Evolutionary conservation across 495 filamentous ascomycete genomes (phyloP), one percentile per base, ranked within the genome.

Genomic region (Penicillium desertorum): DNA sequence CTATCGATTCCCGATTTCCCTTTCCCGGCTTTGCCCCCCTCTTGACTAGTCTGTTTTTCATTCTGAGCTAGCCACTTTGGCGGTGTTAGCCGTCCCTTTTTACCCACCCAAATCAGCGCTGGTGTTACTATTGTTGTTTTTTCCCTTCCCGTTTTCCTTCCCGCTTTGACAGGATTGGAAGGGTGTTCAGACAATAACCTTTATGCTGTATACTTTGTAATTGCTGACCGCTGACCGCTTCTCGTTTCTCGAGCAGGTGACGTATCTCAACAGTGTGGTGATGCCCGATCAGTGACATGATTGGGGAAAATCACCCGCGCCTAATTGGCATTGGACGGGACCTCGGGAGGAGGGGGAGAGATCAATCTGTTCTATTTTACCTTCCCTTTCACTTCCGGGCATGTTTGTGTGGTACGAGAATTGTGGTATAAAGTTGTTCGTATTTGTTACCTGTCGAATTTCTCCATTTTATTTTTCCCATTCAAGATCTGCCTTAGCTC

Each of bases 181-280:
- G 51, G 29, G 36, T 37, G 16, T 6, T 25, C 17, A 32, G 45
- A 46, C 48, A 45, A 51, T 23, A 52, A 51, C 42, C 25, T 36
- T 20, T 34, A 17, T 30, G n/a, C 32, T n/a, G 23, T 41, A 30
- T 43, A 36, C 22, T 43, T 39, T 55, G 34, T 19, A 44, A 44
- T 39, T 55, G 45, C n/a, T 55, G 52, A 42, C 60, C 48, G 53
- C 63, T 73, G 66, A 74, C 70, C 61, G 65, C 63, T 66, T 47
- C 54, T 69, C 59, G 23, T 51, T 34, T 57, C 37, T 52, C 37
- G 29, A 48, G 66, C 57, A 86, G 83, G 76, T 87, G 32, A 80
- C 81, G 51, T 84, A 81, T 71, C 74, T 87, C 36, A 87, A 87
- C 58, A 79, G 76, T 58, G 76, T 85, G 25, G 82, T 86, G 55